These are phyloP conservation scores for Cyberlindnera meyerae DNA, from an alignment of 805 yeast genomes.

Conservation along the genomic window DNA sequence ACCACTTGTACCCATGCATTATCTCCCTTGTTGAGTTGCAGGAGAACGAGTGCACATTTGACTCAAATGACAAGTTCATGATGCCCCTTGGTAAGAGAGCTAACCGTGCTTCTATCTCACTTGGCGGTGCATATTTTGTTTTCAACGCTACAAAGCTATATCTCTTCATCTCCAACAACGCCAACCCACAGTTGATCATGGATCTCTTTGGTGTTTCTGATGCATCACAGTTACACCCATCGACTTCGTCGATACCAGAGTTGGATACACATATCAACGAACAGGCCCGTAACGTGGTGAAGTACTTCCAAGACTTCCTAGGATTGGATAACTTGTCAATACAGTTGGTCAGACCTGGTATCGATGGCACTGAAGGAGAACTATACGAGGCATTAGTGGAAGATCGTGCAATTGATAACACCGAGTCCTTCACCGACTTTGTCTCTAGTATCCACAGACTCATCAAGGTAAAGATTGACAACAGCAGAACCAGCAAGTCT, in stretches of 20 bases:
- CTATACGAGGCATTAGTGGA: slow-evolving; percentile 63
- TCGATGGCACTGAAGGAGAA: slow-evolving; percentile 44
- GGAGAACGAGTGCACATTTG: slow-evolving; percentile 51
- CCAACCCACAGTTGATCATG: slow-evolving; percentile 58
- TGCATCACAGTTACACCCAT: slow-evolving; percentile 22
- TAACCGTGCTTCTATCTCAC: slow-evolving; percentile 36
- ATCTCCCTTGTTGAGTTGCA: slow-evolving; percentile 63
- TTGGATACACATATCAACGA: slow-evolving; percentile 62
- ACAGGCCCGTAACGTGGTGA: slow-evolving; percentile 61
- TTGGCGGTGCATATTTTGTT: slow-evolving; percentile 73
- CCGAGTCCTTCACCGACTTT: slow-evolving; percentile 60
- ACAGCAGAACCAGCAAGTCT: slow-evolving; percentile 28
- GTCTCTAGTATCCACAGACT: slow-evolving; percentile 63
- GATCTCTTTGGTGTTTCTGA: slow-evolving; percentile 70
- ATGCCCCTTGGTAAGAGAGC: slow-evolving; percentile 48
- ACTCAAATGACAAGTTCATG: slow-evolving; percentile 37
- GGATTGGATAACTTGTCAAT: slow-evolving; percentile 41
- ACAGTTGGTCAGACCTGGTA: slow-evolving; percentile 58
- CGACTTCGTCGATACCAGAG: slow-evolving; percentile 55
- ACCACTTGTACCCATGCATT: slow-evolving; percentile 75
- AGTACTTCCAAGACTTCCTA: slow-evolving; percentile 44
- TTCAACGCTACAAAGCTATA: slow-evolving; percentile 61
- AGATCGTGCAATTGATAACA: slow-evolving; percentile 54
- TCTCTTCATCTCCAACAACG: slow-evolving; percentile 67
- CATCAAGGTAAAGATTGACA: slow-evolving; percentile 48